A percentile compares a stretch with the other conserved stretches of the same genome.
These are phyloP conservation scores for Zizania palustris DNA, from an alignment of 202 grass and related monocot species.

Conservation along the genomic window DNA sequence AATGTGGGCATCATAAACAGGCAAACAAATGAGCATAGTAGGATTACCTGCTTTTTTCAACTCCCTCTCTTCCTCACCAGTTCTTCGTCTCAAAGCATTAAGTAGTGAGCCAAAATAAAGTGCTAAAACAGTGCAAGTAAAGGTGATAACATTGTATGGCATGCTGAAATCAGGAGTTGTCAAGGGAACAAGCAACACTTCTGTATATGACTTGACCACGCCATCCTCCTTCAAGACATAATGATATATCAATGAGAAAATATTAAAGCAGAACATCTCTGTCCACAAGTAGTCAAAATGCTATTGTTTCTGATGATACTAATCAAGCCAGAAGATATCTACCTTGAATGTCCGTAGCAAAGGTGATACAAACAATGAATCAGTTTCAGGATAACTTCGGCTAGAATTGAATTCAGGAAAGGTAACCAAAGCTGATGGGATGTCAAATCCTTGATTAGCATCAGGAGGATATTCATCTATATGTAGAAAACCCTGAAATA, in stretches of 20 bases:
- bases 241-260: constrained; percentile 27
- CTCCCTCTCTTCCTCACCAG: constrained; percentile 82
- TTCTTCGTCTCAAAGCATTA: constrained; percentile 83
- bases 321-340: constrained; percentile 3
- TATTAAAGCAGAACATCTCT: constrained; percentile 3
- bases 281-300: not conserved
- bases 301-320: not conserved
- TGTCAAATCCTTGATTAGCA: constrained; percentile 99
- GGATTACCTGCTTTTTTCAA: constrained; percentile 67
- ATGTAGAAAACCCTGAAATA: constrained; percentile 91
- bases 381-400: constrained; percentile 63
- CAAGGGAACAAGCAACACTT: constrained; percentile 94
- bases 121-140: constrained; percentile 94
- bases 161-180: constrained; percentile 99
- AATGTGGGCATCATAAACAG: constrained; percentile 4
- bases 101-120: constrained; percentile 96
- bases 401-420: constrained; percentile 87
- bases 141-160: constrained; percentile 99
- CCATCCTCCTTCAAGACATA: constrained; percentile 66
- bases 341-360: constrained; percentile 83
- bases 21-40: constrained; percentile 14
- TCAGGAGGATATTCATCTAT: constrained; percentile 99
- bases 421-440: constrained; percentile 92
- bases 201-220: constrained; percentile 86
- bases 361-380: constrained; percentile 48